phyloP scores from a whole-genome alignment of 305 asterid species.

The Fraxinus angustifolia region DNA sequence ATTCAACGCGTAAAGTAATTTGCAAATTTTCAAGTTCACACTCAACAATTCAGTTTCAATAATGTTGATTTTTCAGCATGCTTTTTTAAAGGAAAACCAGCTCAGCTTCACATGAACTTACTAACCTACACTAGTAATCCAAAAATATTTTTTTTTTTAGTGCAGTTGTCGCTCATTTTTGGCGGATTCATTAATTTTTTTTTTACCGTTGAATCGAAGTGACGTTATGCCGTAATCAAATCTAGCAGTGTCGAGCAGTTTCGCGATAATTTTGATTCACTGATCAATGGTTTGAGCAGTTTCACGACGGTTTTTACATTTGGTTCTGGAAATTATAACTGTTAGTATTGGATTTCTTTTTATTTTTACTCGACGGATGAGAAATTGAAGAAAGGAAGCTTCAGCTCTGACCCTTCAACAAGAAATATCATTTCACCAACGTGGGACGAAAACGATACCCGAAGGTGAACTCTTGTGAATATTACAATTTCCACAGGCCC shows the following conservation, averaged over 20 bases:
- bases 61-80: background rate
- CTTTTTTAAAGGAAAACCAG: background rate
- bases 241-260: slow-evolving; percentile 9
- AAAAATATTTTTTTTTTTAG: background rate
- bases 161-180: slow-evolving; percentile 2
- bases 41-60: background rate
- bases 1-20: slow-evolving; percentile 30
- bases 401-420: background rate
- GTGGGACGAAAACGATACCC: background rate
- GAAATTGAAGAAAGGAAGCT: background rate
- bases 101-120: background rate
- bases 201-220: slow-evolving; percentile 1
- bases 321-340: background rate
- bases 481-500: slow-evolving; percentile 19
- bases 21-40: slow-evolving; percentile 19
- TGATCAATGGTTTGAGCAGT: background rate
- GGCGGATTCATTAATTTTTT: background rate
- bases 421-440: background rate
- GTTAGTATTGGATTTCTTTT: background rate
- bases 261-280: background rate
- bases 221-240: background rate
- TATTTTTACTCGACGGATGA: background rate
- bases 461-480: slow-evolving; percentile 10
- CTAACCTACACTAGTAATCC: background rate
- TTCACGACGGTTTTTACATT: background rate